Base-by-base conservation (phyloP, 352 stramenopile genomes). In the Globisporangium viniferum region DNA sequence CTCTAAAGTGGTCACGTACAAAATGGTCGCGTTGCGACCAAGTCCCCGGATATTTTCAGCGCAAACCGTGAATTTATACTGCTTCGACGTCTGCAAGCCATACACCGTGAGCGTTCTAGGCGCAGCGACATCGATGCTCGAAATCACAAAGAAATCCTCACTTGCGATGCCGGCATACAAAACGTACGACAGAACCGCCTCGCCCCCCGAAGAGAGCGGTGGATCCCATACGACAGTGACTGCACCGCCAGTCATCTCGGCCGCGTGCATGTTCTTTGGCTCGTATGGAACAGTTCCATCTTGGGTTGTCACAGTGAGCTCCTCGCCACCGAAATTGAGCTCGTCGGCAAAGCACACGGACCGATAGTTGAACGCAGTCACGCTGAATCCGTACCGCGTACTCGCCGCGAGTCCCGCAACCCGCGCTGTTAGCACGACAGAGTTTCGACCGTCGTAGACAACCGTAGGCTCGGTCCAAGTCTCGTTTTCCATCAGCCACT, bases 331-430 rank as follows among this genome's bases (percentile, higher is more conserved):
- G 0, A 60, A 55, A 9, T 70, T 62, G 20, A 74, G 66, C 55
- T 84, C 72, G 10, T 70, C 72, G 0, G 68, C 33, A 51, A 68
- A 59, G 33, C 82, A 90, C 7, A 82, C 57, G 0, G 80, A 82
- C 3, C 73, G 74, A 5, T 80, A 84, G 51, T 87, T 90, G 41
- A 81, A 81, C 2, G 75, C 73, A 6, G 51, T 64, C 1, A 89
- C 68, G 7, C 70, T 80, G 60, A 90, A 86, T 8, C 63, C 77
- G 54, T 90, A 90, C 2, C 68, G 49, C 0, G 77, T 88, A 44
- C 75, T 86, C 18, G 75, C 68, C 2, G 64, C 14, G 8, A 90
- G 71, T 8, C 72, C 73, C 4, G 58, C 14, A 12, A 90, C 67
- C 1, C 77, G 59, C 4, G 78, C 70, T 2, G 36, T 73, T 51